A percentile compares a stretch with the other conserved stretches of the same genome.
These are phyloP conservation scores for Curvularia sp. DNA, from an alignment of 2,329 filamentous ascomycete species.

Conservation along the genomic window DNA sequence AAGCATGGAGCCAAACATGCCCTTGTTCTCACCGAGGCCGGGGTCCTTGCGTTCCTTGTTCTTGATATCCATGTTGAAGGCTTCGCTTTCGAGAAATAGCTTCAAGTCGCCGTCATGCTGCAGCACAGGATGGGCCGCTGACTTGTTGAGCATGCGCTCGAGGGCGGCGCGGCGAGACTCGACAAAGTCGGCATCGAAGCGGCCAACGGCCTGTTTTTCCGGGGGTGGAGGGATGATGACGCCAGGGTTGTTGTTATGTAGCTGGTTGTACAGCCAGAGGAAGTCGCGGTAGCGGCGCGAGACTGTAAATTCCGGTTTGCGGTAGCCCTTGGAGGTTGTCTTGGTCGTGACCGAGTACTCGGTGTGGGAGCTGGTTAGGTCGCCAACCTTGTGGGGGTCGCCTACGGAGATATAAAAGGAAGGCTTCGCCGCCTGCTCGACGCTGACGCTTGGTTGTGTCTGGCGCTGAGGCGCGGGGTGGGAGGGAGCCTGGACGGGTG, in stretches of 20 bases:
- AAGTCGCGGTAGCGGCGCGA: conserved; percentile 96
- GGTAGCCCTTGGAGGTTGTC: conserved; percentile 96
- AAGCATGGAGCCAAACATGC: conserved; percentile 85
- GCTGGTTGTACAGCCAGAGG: conserved; percentile 93
- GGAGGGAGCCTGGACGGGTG: conserved; percentile 63
- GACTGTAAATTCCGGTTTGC: conserved; percentile 89
- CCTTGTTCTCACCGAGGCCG: conserved; percentile 86
- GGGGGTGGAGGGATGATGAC: conserved; percentile 94
- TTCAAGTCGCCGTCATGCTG: conserved; percentile 95
- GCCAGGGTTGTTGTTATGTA: conserved; percentile 93
- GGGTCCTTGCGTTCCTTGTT: conserved; percentile 94
- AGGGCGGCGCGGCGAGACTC: conserved; percentile 88
- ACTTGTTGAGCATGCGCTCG: conserved; percentile 98
- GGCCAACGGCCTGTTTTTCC: conserved; percentile 95
- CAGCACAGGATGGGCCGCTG: conserved; percentile 82
- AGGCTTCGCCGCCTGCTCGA: conserved; percentile 93
- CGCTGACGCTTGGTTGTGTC: conserved; percentile 78
- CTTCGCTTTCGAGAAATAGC: conserved; percentile 93
- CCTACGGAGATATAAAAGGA: conserved; percentile 90
- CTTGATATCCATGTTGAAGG: conserved; percentile 96
- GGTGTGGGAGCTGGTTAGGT: conserved; percentile 95
- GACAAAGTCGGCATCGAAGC: conserved; percentile 96
- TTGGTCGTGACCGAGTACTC: conserved; percentile 95
- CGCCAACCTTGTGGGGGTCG: conserved; percentile 97
- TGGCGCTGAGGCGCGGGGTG: conserved; percentile 59